Base-by-base conservation (phyloP, 2,329 filamentous ascomycete genomes). In the Paracamarosporium sp. region DNA sequence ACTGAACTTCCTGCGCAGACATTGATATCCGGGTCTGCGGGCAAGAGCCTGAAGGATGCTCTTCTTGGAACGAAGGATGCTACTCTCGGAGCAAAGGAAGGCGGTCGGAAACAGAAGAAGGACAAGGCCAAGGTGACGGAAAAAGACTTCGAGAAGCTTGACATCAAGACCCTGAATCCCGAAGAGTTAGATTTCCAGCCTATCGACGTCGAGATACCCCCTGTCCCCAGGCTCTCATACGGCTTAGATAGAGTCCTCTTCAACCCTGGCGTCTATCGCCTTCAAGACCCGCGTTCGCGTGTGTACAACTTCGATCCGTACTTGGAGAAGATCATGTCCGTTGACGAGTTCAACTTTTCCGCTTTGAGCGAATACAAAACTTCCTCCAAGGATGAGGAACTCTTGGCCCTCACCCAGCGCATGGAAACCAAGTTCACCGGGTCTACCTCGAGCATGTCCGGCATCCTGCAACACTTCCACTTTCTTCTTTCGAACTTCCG, bases 221-320 rank as follows among this genome's bases (percentile, higher is more conserved):
- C 80, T 12, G 83, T 88, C 11, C 90, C 92, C 1, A 78, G 78
- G 25, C 80, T 97, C 2, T 81, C 86, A 1, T 90, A 95, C 72
- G 90, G 90, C 6, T 82, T 97, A 30, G 92, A 96, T 60, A 85
- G 93, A 55, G 94, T 96, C n/a, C 80, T 99, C 2, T 99, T 99
- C 83, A 99, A 97, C 76, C 85, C 78, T 63, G 82, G 95, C 22
- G 91, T 97, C 35, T 97, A 97, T 74, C 89, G 92, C 50, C 85
- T 99, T 50, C 93, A 96, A 76, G 95, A 99, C 74, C 88, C 90
- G 24, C 86, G 92, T 56, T 93, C 94, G 36, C 85, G 88, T 17
- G 92, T 98, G 6, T 99, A 88, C 83, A 99, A 99, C 74, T 99
- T 99, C 69, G 94, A 99, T 72, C 95, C 96, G 0, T 97, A 97